Evolutionary conservation across 352 stramenopile species (phyloP).

Genomic region (Globisporangium nodosum): DNA sequence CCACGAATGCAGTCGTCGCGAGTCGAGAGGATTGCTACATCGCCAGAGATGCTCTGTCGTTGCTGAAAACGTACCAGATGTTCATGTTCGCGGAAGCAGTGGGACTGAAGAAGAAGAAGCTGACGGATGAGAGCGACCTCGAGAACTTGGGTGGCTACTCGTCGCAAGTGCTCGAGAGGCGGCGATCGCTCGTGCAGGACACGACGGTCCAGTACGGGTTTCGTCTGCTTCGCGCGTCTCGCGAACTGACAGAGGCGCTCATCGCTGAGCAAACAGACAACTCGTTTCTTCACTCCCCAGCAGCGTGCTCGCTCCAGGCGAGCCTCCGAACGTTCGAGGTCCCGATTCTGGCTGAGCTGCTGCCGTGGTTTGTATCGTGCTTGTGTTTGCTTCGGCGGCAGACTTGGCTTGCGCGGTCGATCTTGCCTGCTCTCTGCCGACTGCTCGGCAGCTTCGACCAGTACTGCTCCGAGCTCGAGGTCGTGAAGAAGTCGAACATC

Average conservation of each 20-base stretch:
- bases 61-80: slow-evolving; percentile 75
- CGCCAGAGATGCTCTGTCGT: slow-evolving; percentile 27
- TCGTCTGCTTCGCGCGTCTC: slow-evolving; percentile 55
- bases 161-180: slow-evolving; percentile 2
- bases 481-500: slow-evolving; percentile 56
- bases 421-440: slow-evolving; percentile 58
- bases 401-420: slow-evolving; percentile 64
- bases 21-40: slow-evolving; percentile 16
- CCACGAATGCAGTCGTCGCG: background rate
- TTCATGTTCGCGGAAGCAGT: slow-evolving; percentile 72
- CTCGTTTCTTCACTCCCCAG: slow-evolving; percentile 28
- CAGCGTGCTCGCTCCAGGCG: slow-evolving; percentile 20
- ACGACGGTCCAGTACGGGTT: slow-evolving; percentile 58
- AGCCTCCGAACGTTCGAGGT: slow-evolving; percentile 34
- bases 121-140: slow-evolving; percentile 3
- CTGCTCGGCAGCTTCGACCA: slow-evolving; percentile 66
- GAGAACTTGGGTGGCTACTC: background rate
- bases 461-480: slow-evolving; percentile 61
- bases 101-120: slow-evolving; percentile 46
- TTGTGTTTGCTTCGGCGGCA: slow-evolving; percentile 78
- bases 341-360: slow-evolving; percentile 52
- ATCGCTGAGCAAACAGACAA: slow-evolving; percentile 45
- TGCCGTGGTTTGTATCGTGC: slow-evolving; percentile 77
- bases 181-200: slow-evolving; percentile 62
- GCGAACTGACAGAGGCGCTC: slow-evolving; percentile 40